Evolutionary conservation across 441 rosid genomes (phyloP).

Genomic region (Omphalea diandra): DNA sequence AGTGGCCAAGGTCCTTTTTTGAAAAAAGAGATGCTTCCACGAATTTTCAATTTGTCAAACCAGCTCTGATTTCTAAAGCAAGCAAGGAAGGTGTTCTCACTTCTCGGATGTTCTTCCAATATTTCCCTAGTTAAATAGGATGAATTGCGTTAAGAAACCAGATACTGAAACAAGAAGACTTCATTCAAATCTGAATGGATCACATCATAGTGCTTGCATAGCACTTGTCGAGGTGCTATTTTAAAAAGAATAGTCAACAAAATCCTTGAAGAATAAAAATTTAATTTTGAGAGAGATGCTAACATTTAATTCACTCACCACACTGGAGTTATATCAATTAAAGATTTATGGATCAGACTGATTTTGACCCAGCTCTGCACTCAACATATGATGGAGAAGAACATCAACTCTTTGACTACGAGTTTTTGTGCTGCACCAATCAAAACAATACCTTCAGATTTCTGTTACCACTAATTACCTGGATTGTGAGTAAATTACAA

Average conservation of each 20-base stretch:
- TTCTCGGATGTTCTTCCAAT: constrained; percentile 5
- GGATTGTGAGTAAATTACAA: not conserved
- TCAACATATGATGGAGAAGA: constrained; percentile 93
- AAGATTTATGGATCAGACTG: constrained; percentile 21
- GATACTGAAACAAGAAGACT: not conserved
- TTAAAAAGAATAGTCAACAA: too few relatives aligned
- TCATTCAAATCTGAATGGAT: not conserved
- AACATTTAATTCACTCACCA: constrained; percentile 17
- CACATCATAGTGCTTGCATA: not conserved
- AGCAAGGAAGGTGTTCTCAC: not conserved
- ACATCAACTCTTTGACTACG: constrained; percentile 87
- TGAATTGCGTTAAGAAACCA: not conserved
- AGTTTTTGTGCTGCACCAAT: constrained; percentile 66
- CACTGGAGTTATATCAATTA: constrained; percentile 18
- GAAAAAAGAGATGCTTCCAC: not conserved
- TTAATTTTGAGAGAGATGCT: not conserved
- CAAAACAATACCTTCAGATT: constrained; percentile 17
- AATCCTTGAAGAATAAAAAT: not conserved
- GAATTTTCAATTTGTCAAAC: not conserved
- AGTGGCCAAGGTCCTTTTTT: not conserved
- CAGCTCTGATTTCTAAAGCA: not conserved
- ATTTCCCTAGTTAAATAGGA: not conserved
- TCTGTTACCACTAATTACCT: not conserved
- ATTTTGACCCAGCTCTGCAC: constrained; percentile 50
- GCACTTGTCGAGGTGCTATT: too few relatives aligned